Percentiles rank a stretch among this genome's conserved stretches.
Evolutionary conservation across 1,284 basidiomycete genomes (phyloP).

Genomic region (Cutaneotrichosporon arboriforme): DNA sequence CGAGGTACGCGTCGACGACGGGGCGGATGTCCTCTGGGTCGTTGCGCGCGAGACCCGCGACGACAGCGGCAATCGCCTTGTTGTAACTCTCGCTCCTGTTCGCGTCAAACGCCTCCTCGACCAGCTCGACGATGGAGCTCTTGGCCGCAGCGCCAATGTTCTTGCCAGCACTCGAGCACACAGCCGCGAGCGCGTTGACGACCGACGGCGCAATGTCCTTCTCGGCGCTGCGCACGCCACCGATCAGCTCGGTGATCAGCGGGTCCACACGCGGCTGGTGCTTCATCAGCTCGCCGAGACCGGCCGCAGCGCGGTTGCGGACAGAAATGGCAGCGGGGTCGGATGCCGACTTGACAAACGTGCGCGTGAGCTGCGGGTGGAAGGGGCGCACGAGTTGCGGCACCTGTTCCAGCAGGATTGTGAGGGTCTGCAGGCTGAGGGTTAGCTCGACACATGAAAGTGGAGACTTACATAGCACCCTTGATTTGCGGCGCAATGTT

Average conservation of each 20-base stretch:
- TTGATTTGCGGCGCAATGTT: conserved; percentile 87
- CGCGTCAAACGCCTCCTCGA: conserved; percentile 70
- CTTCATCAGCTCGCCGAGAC: conserved; percentile 87
- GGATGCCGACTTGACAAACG: conserved; percentile 88
- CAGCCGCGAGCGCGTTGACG: conserved; percentile 68
- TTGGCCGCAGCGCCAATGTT: conserved; percentile 73
- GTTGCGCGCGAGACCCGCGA: conserved; percentile 59
- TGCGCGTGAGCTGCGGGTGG: conserved; percentile 95
- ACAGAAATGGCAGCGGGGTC: conserved; percentile 76
- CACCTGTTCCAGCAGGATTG: conserved; percentile 73
- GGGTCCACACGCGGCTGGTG: conserved; percentile 62
- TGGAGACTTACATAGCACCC: conserved; percentile 59
- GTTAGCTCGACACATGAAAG: conserved; percentile 1
- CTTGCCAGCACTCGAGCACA: conserved; percentile 64
- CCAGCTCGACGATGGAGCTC: conserved; percentile 66
- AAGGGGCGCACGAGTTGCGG: conserved; percentile 92
- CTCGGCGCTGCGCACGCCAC: conserved; percentile 55
- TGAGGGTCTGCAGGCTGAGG: conserved; percentile 61
- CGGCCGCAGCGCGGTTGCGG: conserved; percentile 72
- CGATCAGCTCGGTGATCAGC: conserved; percentile 74
- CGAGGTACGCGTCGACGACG: conserved; percentile 55
- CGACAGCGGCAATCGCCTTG: conserved; percentile 62
- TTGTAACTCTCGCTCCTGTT: conserved; percentile 58
- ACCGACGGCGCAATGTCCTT: conserved; percentile 70
- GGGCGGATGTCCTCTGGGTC: conserved; percentile 63